Conservation (phyloP, 2,329 filamentous ascomycete species). For the Verticillium klebahnii region DNA sequence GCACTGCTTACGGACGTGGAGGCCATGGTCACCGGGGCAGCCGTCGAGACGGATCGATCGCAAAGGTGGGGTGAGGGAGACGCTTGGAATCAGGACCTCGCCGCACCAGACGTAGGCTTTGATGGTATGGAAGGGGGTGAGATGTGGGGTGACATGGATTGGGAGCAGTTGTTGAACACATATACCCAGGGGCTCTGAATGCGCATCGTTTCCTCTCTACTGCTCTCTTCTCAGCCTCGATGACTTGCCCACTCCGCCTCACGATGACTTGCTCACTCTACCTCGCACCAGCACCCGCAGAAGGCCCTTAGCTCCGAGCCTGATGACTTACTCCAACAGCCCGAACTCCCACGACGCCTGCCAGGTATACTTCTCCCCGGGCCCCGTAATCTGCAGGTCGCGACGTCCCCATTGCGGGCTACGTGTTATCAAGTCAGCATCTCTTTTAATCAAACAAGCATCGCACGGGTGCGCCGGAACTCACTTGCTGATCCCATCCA, state of each 20-base stretch:
- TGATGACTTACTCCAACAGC: not conserved
- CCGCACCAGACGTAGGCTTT: not conserved
- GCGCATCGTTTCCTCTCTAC: too few relatives aligned
- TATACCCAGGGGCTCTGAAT: slow-evolving; percentile 5
- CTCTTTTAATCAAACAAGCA: not conserved
- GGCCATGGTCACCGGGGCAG: slow-evolving; percentile 4
- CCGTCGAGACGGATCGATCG: not conserved
- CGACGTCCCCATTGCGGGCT: slow-evolving; percentile 41
- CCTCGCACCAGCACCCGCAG: too few relatives aligned
- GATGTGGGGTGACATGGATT: slow-evolving; percentile 4
- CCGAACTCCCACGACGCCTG: slow-evolving; percentile 41
- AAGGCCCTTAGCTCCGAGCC: too few relatives aligned
- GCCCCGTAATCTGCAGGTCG: slow-evolving; percentile 33
- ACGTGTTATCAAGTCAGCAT: not conserved
- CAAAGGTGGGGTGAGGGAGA: not conserved
- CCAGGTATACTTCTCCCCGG: slow-evolving; percentile 35
- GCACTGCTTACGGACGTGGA: slow-evolving; percentile 12
- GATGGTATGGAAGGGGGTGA: slow-evolving; percentile 2
- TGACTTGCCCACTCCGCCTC: too few relatives aligned
- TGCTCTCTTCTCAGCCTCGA: too few relatives aligned
- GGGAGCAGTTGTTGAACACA: slow-evolving; percentile 6
- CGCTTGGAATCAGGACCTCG: not conserved
- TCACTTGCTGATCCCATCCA: slow-evolving; percentile 70
- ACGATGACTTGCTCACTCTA: too few relatives aligned
- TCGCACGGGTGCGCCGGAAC: slow-evolving; percentile 14